Conservation (phyloP, 2,329 filamentous ascomycete genomes). For the Neurospora sp. region DNA sequence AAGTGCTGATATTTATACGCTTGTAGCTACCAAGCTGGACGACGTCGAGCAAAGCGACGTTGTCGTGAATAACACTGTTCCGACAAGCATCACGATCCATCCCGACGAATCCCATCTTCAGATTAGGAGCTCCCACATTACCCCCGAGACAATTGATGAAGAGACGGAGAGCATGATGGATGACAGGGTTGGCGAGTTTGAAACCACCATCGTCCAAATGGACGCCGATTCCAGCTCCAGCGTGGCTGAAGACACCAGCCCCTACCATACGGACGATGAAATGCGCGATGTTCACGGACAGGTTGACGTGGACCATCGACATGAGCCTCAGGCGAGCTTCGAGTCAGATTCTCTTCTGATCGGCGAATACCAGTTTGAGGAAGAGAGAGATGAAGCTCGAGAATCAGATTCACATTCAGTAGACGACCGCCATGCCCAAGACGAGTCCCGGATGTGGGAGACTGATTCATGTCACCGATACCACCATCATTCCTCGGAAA, state of each 20-base stretch:
- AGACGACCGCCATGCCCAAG: neutral
- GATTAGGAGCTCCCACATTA: neutral
- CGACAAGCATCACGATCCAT: neutral
- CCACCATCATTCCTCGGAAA: conserved; percentile 2
- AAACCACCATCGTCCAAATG: neutral
- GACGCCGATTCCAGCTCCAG: neutral
- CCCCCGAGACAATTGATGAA: conserved; percentile 2
- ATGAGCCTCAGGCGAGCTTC: neutral
- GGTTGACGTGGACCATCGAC: neutral
- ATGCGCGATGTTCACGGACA: neutral
- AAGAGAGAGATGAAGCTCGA: neutral
- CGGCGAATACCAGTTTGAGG: neutral
- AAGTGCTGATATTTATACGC: conserved; percentile 31
- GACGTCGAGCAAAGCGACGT: conserved; percentile 11
- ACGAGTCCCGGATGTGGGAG: neutral
- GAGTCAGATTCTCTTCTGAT: neutral
- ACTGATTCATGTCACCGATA: conserved; percentile 2
- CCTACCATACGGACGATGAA: neutral
- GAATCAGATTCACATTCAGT: neutral
- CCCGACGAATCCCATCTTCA: neutral
- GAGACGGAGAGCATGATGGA: conserved; percentile 11
- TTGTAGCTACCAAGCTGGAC: conserved; percentile 37
- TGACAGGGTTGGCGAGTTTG: neutral
- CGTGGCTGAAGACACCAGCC: neutral
- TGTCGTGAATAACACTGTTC: neutral